Evolutionary conservation across 2,329 filamentous ascomycete species (phyloP).

Genomic region (Epichloe glyceriae): DNA sequence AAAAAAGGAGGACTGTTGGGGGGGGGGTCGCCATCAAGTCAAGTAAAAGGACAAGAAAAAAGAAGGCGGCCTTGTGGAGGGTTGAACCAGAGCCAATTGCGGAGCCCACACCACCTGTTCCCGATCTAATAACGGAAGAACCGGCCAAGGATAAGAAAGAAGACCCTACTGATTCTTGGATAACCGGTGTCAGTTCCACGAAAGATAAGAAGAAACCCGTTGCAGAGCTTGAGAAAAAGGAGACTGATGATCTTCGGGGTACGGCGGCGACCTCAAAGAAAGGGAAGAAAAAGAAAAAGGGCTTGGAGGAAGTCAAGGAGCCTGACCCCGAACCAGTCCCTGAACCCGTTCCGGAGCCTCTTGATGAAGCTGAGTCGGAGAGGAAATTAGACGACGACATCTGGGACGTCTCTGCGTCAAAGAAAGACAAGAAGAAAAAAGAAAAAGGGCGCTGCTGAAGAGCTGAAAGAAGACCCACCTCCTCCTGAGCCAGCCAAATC

Average conservation of each 20-base stretch:
- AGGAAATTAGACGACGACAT: conserved; percentile 8
- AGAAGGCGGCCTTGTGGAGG: neutral
- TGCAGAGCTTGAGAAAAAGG: conserved; percentile 15
- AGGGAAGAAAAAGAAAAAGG: conserved; percentile 17
- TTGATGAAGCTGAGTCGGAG: neutral
- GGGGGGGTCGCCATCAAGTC: conserved; percentile 15
- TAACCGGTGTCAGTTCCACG: conserved; percentile 8
- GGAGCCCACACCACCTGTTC: no score
- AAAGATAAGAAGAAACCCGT: conserved; percentile 9
- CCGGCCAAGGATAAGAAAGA: conserved; percentile 6
- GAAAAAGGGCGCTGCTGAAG: neutral
- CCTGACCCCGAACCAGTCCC: conserved; percentile 11
- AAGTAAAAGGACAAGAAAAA: conserved; percentile 20
- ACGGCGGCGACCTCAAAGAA: conserved; percentile 12
- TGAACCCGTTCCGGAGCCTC: conserved; percentile 12
- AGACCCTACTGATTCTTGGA: conserved; percentile 17
- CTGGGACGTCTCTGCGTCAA: conserved; percentile 10
- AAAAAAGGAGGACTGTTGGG: conserved; percentile 21
- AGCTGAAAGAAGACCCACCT: neutral
- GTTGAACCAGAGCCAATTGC: no score
- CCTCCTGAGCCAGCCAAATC: conserved; percentile 1
- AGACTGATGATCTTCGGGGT: conserved; percentile 18
- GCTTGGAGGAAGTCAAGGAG: conserved; percentile 10
- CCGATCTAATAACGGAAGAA: conserved; percentile 7
- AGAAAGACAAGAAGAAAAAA: conserved; percentile 13